Conservation (phyloP, 2,329 filamentous ascomycete species). For the Aspergillus fructus region DNA sequence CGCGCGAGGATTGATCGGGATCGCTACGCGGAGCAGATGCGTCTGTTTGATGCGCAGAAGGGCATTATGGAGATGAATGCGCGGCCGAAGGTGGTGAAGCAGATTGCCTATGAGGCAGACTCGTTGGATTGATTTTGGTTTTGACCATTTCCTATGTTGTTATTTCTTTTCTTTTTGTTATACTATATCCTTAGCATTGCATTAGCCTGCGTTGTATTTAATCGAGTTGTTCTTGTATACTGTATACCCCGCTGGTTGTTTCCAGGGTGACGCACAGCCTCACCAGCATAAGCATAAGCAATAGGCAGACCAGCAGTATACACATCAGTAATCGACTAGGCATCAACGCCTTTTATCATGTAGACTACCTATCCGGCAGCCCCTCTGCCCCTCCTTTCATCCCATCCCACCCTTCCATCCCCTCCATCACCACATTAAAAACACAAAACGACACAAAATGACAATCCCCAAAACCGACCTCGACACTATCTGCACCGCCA, state of each 20-base stretch:
- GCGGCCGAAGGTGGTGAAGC: background rate
- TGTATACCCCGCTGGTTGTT: background rate
- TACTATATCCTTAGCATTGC: background rate
- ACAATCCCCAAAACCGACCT: background rate
- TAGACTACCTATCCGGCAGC: background rate
- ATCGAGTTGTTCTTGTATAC: background rate
- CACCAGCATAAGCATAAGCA: background rate
- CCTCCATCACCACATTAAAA: background rate
- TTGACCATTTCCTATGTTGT: background rate
- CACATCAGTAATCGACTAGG: too few species aligned
- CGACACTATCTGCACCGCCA: background rate
- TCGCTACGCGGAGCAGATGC: conserved; percentile 1
- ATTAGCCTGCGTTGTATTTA: background rate
- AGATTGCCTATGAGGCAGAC: conserved; percentile 5
- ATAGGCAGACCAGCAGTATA: too few species aligned
- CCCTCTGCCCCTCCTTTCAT: background rate
- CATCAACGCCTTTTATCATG: background rate
- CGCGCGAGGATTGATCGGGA: conserved; percentile 9
- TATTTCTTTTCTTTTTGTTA: background rate
- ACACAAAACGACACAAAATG: background rate
- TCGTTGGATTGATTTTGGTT: background rate
- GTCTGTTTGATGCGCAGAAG: conserved; percentile 10
- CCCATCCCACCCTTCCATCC: too few species aligned
- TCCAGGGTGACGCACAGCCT: background rate
- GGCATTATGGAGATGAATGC: conserved; percentile 3